Evolutionary conservation across 768 basidiomycete species (phyloP).

Genomic region (Lactifluus volemus): DNA sequence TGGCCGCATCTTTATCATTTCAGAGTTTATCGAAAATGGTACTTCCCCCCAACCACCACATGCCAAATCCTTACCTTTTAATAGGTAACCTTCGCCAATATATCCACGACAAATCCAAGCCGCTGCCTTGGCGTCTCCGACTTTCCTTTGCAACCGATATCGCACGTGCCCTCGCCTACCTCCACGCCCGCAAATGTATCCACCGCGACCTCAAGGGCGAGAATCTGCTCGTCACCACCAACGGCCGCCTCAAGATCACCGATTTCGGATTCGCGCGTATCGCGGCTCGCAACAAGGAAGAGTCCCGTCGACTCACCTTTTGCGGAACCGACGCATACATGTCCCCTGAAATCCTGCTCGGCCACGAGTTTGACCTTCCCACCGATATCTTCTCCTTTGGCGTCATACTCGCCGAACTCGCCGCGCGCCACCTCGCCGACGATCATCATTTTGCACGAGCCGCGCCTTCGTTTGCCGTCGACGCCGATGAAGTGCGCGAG

Average conservation of each 20-base stretch:
- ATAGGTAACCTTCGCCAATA: conserved; percentile 75
- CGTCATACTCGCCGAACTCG: conserved; percentile 88
- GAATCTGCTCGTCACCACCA: conserved; percentile 90
- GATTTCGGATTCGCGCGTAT: conserved; percentile 98
- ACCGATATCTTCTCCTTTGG: conserved; percentile 95
- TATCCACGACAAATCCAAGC: conserved; percentile 75
- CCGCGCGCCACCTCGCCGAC: conserved; percentile 77
- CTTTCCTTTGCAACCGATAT: conserved; percentile 95
- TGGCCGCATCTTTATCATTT: conserved; percentile 87
- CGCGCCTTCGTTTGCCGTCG: conserved; percentile 73
- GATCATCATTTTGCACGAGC: conserved; percentile 67
- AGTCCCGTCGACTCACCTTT: conserved; percentile 76
- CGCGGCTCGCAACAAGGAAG: conserved; percentile 85
- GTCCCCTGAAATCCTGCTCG: conserved; percentile 92
- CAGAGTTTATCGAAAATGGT: conserved; percentile 89
- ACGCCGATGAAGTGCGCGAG: conserved; percentile 58
- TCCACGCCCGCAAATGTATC: conserved; percentile 87
- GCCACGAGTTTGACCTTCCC: conserved; percentile 85
- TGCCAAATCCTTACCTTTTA: background rate
- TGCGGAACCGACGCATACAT: conserved; percentile 93
- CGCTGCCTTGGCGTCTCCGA: conserved; percentile 89
- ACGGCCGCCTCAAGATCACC: conserved; percentile 94
- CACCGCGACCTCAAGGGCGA: conserved; percentile 94
- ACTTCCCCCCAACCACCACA: background rate
- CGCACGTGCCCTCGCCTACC: conserved; percentile 90